A percentile compares a stretch with the other conserved stretches of the same genome.
These are phyloP conservation scores for Colletotrichum sp. DNA, from an alignment of 2,329 filamentous ascomycete genomes.

Conservation along the genomic window DNA sequence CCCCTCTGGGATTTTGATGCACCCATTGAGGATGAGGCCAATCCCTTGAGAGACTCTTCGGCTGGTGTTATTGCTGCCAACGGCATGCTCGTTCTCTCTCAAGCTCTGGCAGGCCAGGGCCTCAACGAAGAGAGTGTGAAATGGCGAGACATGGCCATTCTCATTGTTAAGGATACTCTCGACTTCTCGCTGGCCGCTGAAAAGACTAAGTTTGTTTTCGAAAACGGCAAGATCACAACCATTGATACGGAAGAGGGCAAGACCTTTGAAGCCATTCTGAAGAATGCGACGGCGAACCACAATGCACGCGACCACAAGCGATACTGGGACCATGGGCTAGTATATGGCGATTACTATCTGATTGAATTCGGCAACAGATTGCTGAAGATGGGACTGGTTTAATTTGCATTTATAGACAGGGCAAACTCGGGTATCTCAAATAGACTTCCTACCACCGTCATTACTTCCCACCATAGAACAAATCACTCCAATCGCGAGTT, in stretches of 20 bases:
- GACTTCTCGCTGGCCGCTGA: slow-evolving; percentile 29
- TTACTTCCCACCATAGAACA: neutral
- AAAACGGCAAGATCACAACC: neutral
- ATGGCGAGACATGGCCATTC: slow-evolving; percentile 31
- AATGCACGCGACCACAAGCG: slow-evolving; percentile 33
- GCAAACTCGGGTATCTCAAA: neutral
- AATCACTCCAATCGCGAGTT: neutral
- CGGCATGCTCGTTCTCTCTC: slow-evolving; percentile 42
- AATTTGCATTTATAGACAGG: neutral
- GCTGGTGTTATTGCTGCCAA: slow-evolving; percentile 46
- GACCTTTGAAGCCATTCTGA: slow-evolving; percentile 35
- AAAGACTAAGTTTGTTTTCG: slow-evolving; percentile 11
- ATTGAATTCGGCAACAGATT: slow-evolving; percentile 51
- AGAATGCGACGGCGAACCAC: slow-evolving; percentile 39
- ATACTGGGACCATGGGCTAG: slow-evolving; percentile 45
- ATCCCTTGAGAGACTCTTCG: slow-evolving; percentile 39
- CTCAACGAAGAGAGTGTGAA: slow-evolving; percentile 17
- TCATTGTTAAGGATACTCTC: slow-evolving; percentile 33
- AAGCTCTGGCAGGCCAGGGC: slow-evolving; percentile 29
- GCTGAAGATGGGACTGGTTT: slow-evolving; percentile 33
- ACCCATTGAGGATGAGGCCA: slow-evolving; percentile 33
- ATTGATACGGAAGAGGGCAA: slow-evolving; percentile 15
- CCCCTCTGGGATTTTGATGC: slow-evolving; percentile 54
- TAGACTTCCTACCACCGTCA: neutral
- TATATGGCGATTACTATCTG: slow-evolving; percentile 55